Evolutionary conservation across 352 stramenopile species (phyloP).

Genomic region (Pythium myriotylum): DNA sequence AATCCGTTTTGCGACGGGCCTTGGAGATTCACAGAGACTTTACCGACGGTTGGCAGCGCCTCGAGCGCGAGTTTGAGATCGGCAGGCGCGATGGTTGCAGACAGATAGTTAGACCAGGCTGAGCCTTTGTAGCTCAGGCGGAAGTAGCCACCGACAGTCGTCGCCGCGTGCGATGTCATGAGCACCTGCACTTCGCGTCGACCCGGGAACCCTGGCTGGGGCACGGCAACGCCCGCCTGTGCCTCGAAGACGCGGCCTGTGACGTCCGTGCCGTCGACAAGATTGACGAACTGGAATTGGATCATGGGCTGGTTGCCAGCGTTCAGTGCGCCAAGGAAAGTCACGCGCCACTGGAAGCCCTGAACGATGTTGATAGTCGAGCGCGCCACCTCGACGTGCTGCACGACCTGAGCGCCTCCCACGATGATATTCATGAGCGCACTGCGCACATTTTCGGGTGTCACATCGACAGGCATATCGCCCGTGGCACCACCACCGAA

Average conservation of each 20-base stretch:
- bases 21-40: constrained; percentile 47
- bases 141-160: constrained; percentile 61
- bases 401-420: constrained; percentile 16
- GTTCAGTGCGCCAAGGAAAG: constrained; percentile 31
- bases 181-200: constrained; percentile 76
- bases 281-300: constrained; percentile 45
- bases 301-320: constrained; percentile 63
- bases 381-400: constrained; percentile 51
- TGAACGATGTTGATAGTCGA: constrained; percentile 47
- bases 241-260: constrained; percentile 53
- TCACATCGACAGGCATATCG: constrained; percentile 72
- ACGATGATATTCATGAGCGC: constrained; percentile 88
- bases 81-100: constrained; percentile 33
- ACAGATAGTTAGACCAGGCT: constrained; percentile 69
- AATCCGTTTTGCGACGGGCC: constrained; percentile 40
- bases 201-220: constrained; percentile 52
- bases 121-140: constrained; percentile 75
- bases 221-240: constrained; percentile 45
- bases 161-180: constrained; percentile 49
- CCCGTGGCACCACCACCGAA: constrained; percentile 77
- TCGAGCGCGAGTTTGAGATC: constrained; percentile 62
- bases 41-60: constrained; percentile 63
- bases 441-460: constrained; percentile 79
- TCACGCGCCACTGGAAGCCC: constrained; percentile 64
- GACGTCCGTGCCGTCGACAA: constrained; percentile 30